These are phyloP conservation scores for Myochromella boudieri DNA, from an alignment of 768 basidiomycete species.

Conservation along the genomic window DNA sequence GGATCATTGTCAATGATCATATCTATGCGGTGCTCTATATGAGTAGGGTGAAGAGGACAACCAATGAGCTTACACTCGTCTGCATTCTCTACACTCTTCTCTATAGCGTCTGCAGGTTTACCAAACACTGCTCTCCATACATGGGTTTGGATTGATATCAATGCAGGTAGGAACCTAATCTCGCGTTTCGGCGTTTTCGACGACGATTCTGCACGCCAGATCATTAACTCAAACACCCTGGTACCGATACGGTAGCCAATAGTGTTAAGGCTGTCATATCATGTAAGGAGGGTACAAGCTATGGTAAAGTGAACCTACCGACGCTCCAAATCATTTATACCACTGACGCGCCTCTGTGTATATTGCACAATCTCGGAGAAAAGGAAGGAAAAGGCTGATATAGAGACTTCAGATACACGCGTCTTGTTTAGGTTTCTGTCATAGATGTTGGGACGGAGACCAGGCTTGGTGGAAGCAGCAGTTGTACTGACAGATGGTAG, in stretches of 20 bases:
- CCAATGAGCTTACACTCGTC: constrained; percentile 76
- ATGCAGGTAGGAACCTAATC: constrained; percentile 83
- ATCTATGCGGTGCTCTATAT: constrained; percentile 46
- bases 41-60: not conserved
- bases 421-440: constrained; percentile 90
- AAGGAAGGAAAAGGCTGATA: constrained; percentile 83
- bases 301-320: constrained; percentile 50
- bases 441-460: constrained; percentile 74
- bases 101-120: constrained; percentile 90
- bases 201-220: constrained; percentile 73
- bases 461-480: constrained; percentile 33
- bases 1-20: constrained; percentile 99
- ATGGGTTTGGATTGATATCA: constrained; percentile 94
- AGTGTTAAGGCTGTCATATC: constrained; percentile 71
- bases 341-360: constrained; percentile 92
- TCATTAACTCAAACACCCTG: constrained; percentile 83
- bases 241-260: constrained; percentile 91
- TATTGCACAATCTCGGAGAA: constrained; percentile 95
- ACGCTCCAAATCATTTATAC: constrained; percentile 93
- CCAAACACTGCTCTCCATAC: constrained; percentile 95
- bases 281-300: constrained; percentile 3
- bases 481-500: constrained; percentile 53
- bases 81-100: constrained; percentile 93
- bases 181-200: constrained; percentile 93
- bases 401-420: constrained; percentile 78